These are phyloP conservation scores for Yamadazyma laniorum DNA, from an alignment of 805 yeast genomes.

Conservation along the genomic window DNA sequence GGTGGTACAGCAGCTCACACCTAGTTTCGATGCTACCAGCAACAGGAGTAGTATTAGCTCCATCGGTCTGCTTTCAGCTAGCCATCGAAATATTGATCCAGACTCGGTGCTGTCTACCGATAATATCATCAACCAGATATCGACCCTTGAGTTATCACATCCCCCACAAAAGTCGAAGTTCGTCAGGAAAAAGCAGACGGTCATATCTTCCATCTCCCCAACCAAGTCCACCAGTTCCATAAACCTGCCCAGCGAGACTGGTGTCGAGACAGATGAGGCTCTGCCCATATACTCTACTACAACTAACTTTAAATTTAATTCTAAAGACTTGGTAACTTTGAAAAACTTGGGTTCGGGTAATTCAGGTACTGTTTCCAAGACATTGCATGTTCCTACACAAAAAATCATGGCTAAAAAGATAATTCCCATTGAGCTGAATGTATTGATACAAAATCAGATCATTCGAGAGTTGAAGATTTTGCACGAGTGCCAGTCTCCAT, in stretches of 20 bases:
- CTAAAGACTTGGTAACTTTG: conserved; percentile 68
- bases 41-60: conserved; percentile 10
- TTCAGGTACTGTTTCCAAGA: conserved; percentile 89
- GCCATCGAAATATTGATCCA: conserved; percentile 24
- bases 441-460: conserved; percentile 76
- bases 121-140: conserved; percentile 26
- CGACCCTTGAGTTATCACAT: conserved; percentile 22
- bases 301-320: conserved; percentile 27
- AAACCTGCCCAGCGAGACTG: conserved; percentile 4
- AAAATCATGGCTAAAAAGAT: conserved; percentile 87
- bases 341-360: conserved; percentile 88
- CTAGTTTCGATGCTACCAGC: conserved; percentile 2
- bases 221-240: conserved; percentile 28
- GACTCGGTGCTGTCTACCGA: conserved; percentile 22
- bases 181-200: conserved; percentile 37
- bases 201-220: conserved; percentile 42
- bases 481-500: conserved; percentile 84
- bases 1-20: neutral
- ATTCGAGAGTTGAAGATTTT: conserved; percentile 84
- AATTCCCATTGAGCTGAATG: conserved; percentile 81
- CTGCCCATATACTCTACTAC: conserved; percentile 36
- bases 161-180: conserved; percentile 9
- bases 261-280: conserved; percentile 2
- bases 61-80: conserved; percentile 13
- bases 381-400: conserved; percentile 84